Conservation (phyloP, 2,329 filamentous ascomycete species). For the Leptographium procerum region DNA sequence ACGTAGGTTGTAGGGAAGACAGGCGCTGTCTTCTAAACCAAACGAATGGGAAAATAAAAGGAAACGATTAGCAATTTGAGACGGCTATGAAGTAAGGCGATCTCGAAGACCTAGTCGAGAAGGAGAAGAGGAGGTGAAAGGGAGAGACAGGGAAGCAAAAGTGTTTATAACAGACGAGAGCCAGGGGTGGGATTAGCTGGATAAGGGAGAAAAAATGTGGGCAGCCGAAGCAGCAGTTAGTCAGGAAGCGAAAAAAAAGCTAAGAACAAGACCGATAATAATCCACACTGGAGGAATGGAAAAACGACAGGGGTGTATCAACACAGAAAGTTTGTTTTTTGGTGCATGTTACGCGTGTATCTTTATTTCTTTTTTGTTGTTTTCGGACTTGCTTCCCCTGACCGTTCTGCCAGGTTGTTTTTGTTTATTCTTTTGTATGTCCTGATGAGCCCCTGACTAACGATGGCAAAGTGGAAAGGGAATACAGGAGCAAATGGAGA, state of each 20-base stretch:
- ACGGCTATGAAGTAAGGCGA: background rate
- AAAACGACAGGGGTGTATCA: background rate
- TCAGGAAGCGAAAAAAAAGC: background rate
- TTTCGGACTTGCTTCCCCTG: background rate
- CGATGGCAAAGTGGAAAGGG: background rate
- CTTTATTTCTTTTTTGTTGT: background rate
- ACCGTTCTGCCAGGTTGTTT: background rate
- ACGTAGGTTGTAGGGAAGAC: background rate
- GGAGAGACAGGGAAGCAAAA: conserved; percentile 1
- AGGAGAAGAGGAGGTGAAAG: background rate
- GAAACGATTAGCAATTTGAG: background rate
- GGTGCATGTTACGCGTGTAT: background rate
- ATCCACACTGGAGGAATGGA: background rate
- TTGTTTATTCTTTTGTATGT: background rate
- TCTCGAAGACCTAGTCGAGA: background rate
- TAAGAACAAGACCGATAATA: background rate
- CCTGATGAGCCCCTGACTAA: background rate
- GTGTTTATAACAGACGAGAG: conserved; percentile 5
- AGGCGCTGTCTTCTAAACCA: background rate
- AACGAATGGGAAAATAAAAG: background rate
- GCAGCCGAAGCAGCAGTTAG: background rate
- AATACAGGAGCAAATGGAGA: background rate
- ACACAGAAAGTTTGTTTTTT: background rate
- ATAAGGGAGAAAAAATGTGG: background rate
- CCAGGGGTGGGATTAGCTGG: background rate